phyloP scores from a whole-genome alignment of 345 rosid species.

The Geranium rotundifolium region DNA sequence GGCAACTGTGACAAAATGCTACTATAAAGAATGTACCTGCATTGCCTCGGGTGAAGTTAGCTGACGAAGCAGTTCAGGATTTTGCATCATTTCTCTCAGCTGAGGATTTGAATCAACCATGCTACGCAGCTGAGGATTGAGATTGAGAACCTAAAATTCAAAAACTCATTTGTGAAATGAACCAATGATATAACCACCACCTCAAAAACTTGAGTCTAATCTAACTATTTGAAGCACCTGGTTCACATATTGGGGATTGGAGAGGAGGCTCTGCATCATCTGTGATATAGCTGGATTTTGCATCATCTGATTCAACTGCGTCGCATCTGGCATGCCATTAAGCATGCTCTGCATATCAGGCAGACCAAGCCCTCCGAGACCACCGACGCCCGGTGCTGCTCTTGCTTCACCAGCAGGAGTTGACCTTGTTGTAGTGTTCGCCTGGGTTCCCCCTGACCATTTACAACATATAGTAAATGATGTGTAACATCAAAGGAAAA shows the following conservation, averaged over 20 bases:
- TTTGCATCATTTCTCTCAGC: constrained; percentile 82
- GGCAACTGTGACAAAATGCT: not conserved
- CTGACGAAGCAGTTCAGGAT: constrained; percentile 69
- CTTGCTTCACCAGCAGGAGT: constrained; percentile 42
- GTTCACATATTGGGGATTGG: constrained; percentile 76
- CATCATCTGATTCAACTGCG: constrained; percentile 56
- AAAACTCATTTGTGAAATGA: not conserved
- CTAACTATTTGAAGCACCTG: constrained; percentile 35
- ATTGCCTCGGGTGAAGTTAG: constrained; percentile 67
- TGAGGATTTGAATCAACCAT: constrained; percentile 64
- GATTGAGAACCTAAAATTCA: constrained; percentile 34
- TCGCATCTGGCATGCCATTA: constrained; percentile 45
- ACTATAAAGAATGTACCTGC: constrained; percentile 32
- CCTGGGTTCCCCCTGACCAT: constrained; percentile 34
- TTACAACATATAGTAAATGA: not conserved
- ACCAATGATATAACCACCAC: not conserved
- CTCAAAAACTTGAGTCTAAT: not conserved
- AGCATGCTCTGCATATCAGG: constrained; percentile 48
- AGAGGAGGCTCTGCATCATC: constrained; percentile 67
- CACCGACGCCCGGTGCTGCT: constrained; percentile 42
- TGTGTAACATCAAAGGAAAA: not conserved
- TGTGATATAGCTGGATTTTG: constrained; percentile 79
- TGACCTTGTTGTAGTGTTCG: constrained; percentile 40
- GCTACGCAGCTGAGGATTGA: constrained; percentile 45
- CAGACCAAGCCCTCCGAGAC: constrained; percentile 56